Evolutionary conservation across 2,329 filamentous ascomycete species (phyloP), one percentile per base, ranked within the genome.

Genomic region (Sporothrix protearum): DNA sequence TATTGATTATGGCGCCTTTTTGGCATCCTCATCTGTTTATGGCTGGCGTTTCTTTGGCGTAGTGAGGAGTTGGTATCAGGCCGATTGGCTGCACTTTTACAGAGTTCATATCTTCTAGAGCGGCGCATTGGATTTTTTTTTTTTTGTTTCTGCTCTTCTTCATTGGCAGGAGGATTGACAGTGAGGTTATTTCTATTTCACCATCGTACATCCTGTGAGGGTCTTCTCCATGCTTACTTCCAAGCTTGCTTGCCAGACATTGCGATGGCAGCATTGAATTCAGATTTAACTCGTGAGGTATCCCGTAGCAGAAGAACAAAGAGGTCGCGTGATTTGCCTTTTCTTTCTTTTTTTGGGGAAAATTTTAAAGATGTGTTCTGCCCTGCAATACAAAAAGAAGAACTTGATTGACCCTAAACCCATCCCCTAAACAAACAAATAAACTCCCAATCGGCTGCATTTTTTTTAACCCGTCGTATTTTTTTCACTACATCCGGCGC

Each of bases 391-490:
- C 42, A 68, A 70, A 72, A 73, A 72, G 70, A 68, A 66, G 36
- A 72, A 71, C 19, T 10, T 9, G 55, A 68, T 69, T 69, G 47
- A 68, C 64, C 70, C 51, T 67, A 71, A 71, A 71, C 70, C 68
- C 72, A 57, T 73, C 47, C 71, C 70, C 64, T 57, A 42, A 71
- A 68, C 68, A 74, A 71, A 72, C 66, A 73, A 73, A 69, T 70
- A 51, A 73, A 74, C 73, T 74, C 71, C 72, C 71, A 73, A 67
- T 66, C 67, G 71, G 71, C 71, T 59, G 59, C 36, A 49, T 22
- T 66, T 72, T 72, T 57, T 45, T 42, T 16, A 57, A 59, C 61
- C 49, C 49, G 61, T 66, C 57, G 59, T 57, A 16, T 66, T 71
- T 71, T 71, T 70, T 70, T 63, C 51, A 67, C 59, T 61, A 66